phyloP scores from a whole-genome alignment of 495 filamentous ascomycete genomes.

The Aspergillus carlsbadensis region DNA sequence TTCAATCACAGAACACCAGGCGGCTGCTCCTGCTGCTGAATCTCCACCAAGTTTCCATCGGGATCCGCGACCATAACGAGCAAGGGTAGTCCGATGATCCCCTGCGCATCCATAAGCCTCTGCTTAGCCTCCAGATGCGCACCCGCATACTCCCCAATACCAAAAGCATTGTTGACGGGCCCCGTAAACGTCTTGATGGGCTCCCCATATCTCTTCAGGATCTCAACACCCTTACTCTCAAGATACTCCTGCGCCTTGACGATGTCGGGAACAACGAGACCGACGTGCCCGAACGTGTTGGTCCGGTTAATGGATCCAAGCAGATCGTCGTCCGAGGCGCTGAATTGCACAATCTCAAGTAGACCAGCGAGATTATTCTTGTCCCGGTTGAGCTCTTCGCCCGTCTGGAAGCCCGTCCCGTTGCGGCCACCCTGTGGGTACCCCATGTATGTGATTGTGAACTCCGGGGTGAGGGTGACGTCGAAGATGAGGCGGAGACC shows the following conservation, averaged over 20 bases:
- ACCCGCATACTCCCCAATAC: conserved; percentile 7
- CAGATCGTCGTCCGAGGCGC: conserved; percentile 4
- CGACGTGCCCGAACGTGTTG: conserved; percentile 8
- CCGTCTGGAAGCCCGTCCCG: conserved; percentile 6
- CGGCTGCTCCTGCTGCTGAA: conserved; percentile 9
- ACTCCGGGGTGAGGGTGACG: conserved; percentile 2
- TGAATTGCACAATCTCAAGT: conserved; percentile 8
- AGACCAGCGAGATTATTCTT: conserved; percentile 13
- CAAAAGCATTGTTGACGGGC: conserved; percentile 8
- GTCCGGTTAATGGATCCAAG: background rate
- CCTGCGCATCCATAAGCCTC: conserved; percentile 6
- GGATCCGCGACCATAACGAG: conserved; percentile 4
- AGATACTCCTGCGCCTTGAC: conserved; percentile 9
- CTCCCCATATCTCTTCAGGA: conserved; percentile 3
- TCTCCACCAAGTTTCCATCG: conserved; percentile 11
- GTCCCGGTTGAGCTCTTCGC: conserved; percentile 1
- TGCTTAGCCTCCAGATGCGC: conserved; percentile 9
- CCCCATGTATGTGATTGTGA: conserved; percentile 9
- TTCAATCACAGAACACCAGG: background rate
- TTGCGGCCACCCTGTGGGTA: conserved; percentile 4
- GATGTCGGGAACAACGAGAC: conserved; percentile 8
- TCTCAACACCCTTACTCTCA: background rate
- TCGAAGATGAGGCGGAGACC: conserved; percentile 11
- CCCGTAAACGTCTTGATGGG: background rate
- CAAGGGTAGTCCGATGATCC: background rate